Base-by-base conservation (phyloP, 2,329 filamentous ascomycete species). In the Trichoderma endophyticum region DNA sequence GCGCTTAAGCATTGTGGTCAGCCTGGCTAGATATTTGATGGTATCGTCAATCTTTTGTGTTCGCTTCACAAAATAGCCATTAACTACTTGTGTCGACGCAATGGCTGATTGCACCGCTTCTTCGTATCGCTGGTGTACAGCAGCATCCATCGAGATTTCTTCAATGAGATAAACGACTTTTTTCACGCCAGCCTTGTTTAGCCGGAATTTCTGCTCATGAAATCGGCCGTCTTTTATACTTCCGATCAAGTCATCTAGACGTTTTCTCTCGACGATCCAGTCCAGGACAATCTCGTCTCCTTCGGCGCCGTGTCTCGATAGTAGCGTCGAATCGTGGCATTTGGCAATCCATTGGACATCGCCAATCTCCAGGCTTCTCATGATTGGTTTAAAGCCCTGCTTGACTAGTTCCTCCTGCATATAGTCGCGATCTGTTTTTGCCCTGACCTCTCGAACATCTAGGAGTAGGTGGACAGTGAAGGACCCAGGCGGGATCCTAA, bases 171-270 rank as follows among this genome's bases (percentile, higher is more conserved):
- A 96, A 48, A 93, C 86, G 15, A 95, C 91, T 76, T 94, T 92
- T 72, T 88, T 89, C n/a, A 93, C 85, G 0, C 93, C 93, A 0
- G 89, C 93, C 66, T 89, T 89, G 70, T 88, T 87, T 12, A 95
- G 85, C 1, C 93, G 90, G 78, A 94, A 95, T 78, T 96, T 95
- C 78, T 96, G 93, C 79, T 96, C 93, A 75, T 92, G 91, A 76
- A 94, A 95, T 3, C 93, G 89, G 1, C 92, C 92, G 74, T 95
- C 93, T 79, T 92, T 94, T 81, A 96, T 93, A 73, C 92, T 94
- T 65, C 87, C 84, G n/a, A 95, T 86, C 61, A 96, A 83, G 79
- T 96, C 93, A 77, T 95, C 93, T 0, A 95, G 86, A 9, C 93
- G 86, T 79, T 96, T 96, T 73, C 93, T 87, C 81, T 96, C 93